A percentile compares a stretch with the other conserved stretches of the same genome.
phyloP scores from a whole-genome alignment of 1,284 basidiomycete species.

The Baeospora myosura region DNA sequence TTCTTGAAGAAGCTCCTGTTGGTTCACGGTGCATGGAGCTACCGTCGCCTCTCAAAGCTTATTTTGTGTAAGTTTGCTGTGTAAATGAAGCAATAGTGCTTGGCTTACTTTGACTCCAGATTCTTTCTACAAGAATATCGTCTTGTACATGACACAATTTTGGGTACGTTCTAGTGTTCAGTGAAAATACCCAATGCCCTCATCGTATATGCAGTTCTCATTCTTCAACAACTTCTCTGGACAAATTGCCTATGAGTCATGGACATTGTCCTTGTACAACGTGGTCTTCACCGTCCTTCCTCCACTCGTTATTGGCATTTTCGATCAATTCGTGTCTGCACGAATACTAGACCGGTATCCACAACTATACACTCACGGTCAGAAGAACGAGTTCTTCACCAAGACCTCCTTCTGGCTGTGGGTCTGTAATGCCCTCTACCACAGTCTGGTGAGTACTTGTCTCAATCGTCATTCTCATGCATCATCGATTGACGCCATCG shows the following conservation, averaged over 20 bases:
- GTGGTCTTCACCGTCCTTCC: constrained; percentile 93
- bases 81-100: not conserved
- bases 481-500: constrained; percentile 2
- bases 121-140: constrained; percentile 96
- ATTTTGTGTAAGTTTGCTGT: constrained; percentile 70
- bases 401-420: constrained; percentile 92
- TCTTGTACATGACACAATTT: constrained; percentile 95
- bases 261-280: constrained; percentile 94
- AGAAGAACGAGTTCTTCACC: constrained; percentile 89
- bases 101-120: constrained; percentile 36
- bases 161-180: constrained; percentile 64
- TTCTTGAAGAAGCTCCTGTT: constrained; percentile 92
- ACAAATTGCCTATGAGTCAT: constrained; percentile 96
- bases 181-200: no score
- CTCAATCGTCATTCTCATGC: constrained; percentile 1
- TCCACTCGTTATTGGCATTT: constrained; percentile 94
- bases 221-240: constrained; percentile 99
- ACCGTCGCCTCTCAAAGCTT: constrained; percentile 89
- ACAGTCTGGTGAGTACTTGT: constrained; percentile 68
- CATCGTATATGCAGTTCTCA: constrained; percentile 73
- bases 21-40: constrained; percentile 98
- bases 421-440: constrained; percentile 91
- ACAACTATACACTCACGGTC: constrained; percentile 90
- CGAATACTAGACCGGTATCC: constrained; percentile 96
- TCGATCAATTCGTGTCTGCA: constrained; percentile 97